Evolutionary conservation across 495 filamentous ascomycete species (phyloP).

Genomic region (Evernia prunastri): DNA sequence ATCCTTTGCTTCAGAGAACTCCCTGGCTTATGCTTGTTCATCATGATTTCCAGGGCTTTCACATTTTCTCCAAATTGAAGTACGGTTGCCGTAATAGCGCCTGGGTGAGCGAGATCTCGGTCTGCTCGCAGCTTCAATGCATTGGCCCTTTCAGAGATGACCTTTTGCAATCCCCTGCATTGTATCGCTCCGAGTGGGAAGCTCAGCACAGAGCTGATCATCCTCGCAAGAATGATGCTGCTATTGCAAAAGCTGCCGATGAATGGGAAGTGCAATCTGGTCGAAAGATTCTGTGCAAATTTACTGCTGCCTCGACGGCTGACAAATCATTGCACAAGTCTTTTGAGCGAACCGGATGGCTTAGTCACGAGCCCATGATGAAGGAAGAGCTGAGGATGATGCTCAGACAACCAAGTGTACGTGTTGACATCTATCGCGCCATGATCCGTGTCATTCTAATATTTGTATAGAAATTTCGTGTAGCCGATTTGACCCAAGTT

Average conservation of each 20-base stretch:
- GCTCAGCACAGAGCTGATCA: slow-evolving; percentile 5
- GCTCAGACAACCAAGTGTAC: neutral
- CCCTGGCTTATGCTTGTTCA: slow-evolving; percentile 16
- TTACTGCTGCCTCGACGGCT: neutral
- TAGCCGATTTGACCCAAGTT: slow-evolving; percentile 13
- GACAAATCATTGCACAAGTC: neutral
- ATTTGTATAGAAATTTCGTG: slow-evolving; percentile 6
- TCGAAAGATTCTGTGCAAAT: neutral
- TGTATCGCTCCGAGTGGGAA: neutral
- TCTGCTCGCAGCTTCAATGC: slow-evolving; percentile 14
- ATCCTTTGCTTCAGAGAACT: neutral
- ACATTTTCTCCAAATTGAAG: slow-evolving; percentile 14
- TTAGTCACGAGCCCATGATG: slow-evolving; percentile 8
- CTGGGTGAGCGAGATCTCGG: slow-evolving; percentile 8
- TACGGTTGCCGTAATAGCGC: slow-evolving; percentile 5
- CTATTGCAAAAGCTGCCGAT: neutral
- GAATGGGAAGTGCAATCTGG: neutral
- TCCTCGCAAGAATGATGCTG: neutral
- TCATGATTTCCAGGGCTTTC: slow-evolving; percentile 17
- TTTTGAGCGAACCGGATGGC: slow-evolving; percentile 12
- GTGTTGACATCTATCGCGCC: no score
- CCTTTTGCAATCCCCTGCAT: neutral
- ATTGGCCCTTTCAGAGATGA: slow-evolving; percentile 11
- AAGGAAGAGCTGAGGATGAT: slow-evolving; percentile 10
- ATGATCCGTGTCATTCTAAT: no score